Percentiles rank a stretch among this genome's conserved stretches.
Evolutionary conservation across 75 land plant genomes (phyloP).

Genomic region (Cunninghamia lanceolata): DNA sequence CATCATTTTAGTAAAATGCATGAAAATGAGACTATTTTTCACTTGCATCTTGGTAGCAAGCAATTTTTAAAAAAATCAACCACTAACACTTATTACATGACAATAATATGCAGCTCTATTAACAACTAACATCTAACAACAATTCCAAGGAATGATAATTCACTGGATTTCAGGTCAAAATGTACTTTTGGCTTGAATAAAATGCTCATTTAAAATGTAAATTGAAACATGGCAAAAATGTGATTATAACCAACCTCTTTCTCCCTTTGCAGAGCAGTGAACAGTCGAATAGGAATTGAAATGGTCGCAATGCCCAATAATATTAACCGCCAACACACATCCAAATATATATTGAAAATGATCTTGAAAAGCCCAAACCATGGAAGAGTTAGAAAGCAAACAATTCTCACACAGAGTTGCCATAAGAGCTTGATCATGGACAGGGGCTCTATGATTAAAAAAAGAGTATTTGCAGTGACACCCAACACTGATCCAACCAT

Average conservation of each 20-base stretch:
- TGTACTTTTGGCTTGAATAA: not conserved
- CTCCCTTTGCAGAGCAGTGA: slow-evolving; percentile 45
- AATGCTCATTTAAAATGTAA: not conserved
- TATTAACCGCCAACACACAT: slow-evolving; percentile 15
- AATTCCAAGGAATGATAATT: not conserved
- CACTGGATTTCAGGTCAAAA: not conserved
- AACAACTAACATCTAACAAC: not conserved
- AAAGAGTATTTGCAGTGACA: not conserved
- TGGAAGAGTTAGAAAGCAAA: slow-evolving; percentile 3
- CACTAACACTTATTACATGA: not conserved
- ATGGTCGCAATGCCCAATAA: slow-evolving; percentile 13
- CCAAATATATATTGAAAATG: slow-evolving; percentile 9
- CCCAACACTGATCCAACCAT: not conserved
- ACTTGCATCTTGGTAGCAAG: not conserved
- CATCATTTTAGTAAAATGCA: not conserved
- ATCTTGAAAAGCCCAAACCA: slow-evolving; percentile 21
- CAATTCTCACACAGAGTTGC: slow-evolving; percentile 14
- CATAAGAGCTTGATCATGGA: slow-evolving; percentile 7
- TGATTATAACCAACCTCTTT: slow-evolving; percentile 23
- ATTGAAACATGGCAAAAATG: not conserved
- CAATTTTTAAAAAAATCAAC: not conserved
- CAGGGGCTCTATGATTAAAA: slow-evolving; percentile 19
- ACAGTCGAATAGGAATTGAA: slow-evolving; percentile 30
- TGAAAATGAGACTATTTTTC: not conserved
- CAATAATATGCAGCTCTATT: not conserved